phyloP scores from a whole-genome alignment of 2,329 filamentous ascomycete species.

The Colletotrichum tanaceti region DNA sequence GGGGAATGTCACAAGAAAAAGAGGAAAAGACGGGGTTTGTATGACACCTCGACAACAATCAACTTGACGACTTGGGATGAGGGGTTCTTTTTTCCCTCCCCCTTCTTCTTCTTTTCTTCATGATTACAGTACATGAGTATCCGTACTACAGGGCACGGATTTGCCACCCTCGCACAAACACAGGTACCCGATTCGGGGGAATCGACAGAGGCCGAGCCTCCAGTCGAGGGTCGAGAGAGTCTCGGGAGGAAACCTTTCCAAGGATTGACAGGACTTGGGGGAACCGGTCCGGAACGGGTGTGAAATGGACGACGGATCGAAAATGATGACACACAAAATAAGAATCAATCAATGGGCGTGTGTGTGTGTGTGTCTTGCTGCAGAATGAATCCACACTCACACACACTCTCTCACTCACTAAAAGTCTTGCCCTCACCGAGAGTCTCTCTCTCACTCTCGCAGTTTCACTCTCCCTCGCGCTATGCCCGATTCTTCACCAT shows the following conservation, averaged over 20 bases:
- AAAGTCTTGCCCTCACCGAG: too few relatives aligned
- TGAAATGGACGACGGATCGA: too few relatives aligned
- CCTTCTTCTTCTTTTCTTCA: neutral
- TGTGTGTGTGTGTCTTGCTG: neutral
- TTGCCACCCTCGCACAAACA: too few relatives aligned
- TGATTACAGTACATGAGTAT: too few relatives aligned
- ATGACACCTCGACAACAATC: neutral
- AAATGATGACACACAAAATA: neutral
- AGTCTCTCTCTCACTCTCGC: too few relatives aligned
- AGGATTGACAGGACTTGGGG: neutral
- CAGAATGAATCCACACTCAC: slow-evolving; percentile 4
- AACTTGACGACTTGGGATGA: neutral
- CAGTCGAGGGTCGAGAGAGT: neutral
- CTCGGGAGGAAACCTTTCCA: too few relatives aligned
- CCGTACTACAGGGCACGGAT: neutral
- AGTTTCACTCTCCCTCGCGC: neutral
- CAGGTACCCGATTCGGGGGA: too few relatives aligned
- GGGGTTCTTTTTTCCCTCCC: neutral
- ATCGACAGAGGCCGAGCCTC: too few relatives aligned
- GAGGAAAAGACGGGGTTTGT: neutral
- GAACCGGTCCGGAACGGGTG: neutral
- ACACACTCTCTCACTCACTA: neutral
- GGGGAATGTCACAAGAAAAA: too few relatives aligned
- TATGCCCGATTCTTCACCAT: neutral
- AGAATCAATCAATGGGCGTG: neutral